A percentile compares a stretch with the other conserved stretches of the same genome.
phyloP scores from a whole-genome alignment of 2,329 filamentous ascomycete genomes.

The Fusarium sp. region DNA sequence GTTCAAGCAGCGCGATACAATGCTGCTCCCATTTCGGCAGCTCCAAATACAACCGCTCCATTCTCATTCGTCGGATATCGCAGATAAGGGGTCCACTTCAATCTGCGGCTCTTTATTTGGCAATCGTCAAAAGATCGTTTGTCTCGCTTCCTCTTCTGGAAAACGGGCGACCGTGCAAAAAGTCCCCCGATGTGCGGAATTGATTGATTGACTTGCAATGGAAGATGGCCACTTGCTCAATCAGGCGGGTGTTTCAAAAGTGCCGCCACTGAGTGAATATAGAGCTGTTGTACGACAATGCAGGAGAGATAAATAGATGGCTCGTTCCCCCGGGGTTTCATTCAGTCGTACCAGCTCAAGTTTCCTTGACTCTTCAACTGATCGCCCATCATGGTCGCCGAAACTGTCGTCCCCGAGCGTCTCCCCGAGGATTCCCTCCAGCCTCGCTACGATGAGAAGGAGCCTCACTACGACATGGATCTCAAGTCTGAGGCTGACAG shows the following conservation, averaged over 20 bases:
- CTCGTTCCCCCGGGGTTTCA: background rate
- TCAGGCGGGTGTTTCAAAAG: conserved; percentile 4
- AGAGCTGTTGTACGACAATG: background rate
- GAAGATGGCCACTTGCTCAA: background rate
- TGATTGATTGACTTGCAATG: background rate
- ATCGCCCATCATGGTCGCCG: conserved; percentile 29
- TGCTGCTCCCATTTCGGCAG: conserved; percentile 18
- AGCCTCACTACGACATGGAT: conserved; percentile 34
- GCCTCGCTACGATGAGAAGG: conserved; percentile 40
- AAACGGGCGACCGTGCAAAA: too few relatives aligned
- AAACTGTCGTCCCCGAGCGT: conserved; percentile 28
- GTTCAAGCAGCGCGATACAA: conserved; percentile 5
- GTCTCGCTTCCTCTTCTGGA: conserved; percentile 20
- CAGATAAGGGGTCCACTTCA: conserved; percentile 11
- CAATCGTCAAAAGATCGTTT: conserved; percentile 16
- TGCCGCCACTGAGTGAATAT: background rate
- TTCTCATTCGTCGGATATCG: background rate
- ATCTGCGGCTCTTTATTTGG: conserved; percentile 1
- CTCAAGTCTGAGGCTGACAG: conserved; percentile 41
- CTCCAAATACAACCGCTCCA: background rate
- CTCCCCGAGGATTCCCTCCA: conserved; percentile 26
- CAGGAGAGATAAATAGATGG: conserved; percentile 27
- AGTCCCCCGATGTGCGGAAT: background rate
- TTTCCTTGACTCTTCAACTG: background rate
- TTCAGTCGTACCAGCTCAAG: conserved; percentile 13